Percentiles rank a stretch among this genome's conserved stretches.
Evolutionary conservation across 495 filamentous ascomycete genomes (phyloP).

Genomic region (Saxophila tyrrhenica): DNA sequence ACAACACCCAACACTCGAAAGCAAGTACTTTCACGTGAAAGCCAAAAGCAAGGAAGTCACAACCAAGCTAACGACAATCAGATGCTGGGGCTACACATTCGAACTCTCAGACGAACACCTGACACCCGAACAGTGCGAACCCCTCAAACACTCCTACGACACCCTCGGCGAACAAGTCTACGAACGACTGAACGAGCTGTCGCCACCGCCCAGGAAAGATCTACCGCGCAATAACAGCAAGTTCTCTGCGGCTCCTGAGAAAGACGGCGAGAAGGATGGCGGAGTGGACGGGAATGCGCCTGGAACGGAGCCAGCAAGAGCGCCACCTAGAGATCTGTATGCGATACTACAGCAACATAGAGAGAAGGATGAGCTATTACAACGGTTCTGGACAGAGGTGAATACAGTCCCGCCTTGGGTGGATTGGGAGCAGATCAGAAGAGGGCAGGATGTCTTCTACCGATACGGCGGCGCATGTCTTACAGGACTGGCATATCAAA

Average conservation of each 20-base stretch:
- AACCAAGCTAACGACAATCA: constrained; percentile 12
- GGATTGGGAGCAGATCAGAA: constrained; percentile 64
- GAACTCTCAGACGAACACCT: constrained; percentile 57
- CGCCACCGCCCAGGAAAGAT: constrained; percentile 27
- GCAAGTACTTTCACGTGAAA: constrained; percentile 19
- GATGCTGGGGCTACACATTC: constrained; percentile 58
- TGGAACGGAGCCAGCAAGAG: constrained; percentile 6
- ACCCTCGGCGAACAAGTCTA: constrained; percentile 54
- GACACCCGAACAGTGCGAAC: constrained; percentile 47
- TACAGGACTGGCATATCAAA: constrained; percentile 52
- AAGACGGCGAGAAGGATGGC: background rate
- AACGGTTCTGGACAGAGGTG: constrained; percentile 54
- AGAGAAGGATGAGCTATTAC: constrained; percentile 43
- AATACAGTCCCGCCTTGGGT: constrained; percentile 69
- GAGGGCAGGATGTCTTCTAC: constrained; percentile 49
- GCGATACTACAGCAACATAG: constrained; percentile 47
- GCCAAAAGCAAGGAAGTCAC: constrained; percentile 21
- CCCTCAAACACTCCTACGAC: constrained; percentile 56
- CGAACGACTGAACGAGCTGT: constrained; percentile 46
- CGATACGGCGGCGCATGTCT: constrained; percentile 57
- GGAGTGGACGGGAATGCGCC: background rate
- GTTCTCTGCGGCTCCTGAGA: constrained; percentile 6
- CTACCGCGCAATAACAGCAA: constrained; percentile 25
- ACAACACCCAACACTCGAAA: constrained; percentile 24
- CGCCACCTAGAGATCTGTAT: constrained; percentile 45